Base-by-base conservation (phyloP, 2,329 filamentous ascomycete genomes). In the Leptographium radiaticola region DNA sequence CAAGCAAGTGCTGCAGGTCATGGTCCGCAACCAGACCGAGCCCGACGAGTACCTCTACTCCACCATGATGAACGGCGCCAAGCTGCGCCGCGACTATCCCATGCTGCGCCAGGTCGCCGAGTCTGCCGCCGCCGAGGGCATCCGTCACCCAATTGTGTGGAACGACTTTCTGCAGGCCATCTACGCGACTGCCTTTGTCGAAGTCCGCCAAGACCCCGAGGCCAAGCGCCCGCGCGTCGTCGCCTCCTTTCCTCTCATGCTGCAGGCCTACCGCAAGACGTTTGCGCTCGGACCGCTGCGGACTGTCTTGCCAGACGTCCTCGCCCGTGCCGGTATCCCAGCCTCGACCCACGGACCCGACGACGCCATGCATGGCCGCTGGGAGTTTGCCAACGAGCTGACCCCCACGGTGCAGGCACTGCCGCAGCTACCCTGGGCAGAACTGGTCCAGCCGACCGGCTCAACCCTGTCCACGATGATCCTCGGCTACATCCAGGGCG, bases 51-150 rank as follows among this genome's bases (percentile, higher is more conserved):
- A 80, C 58, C 84, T 87, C 0, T 87, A 83, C 63, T 74, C 81
- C 1, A 81, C 81, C 33, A 71, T 95, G 38, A 75, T 95, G 44
- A 78, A 83, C 55, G 84, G 84, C 36, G 84, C 86, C 51, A 87
- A 88, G 59, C 63, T 65, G 5, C 71, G 72, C 20, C 66, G 72
- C 30, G 75, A 87, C 56, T 70, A 74, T 6, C 65, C 71, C 4
- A 74, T 74, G 31, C 71, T 89, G 33, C 70, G 73, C 45, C 69
- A 71, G 36, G 73, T 85, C 46, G 71, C 84, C 51, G 65, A 74
- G 6, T 71, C 77, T 45, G 75, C 81, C 6, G 71, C 75, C 46
- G 58, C 68, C 36, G 67, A 71, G 6, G 65, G 72, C 12, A 67
- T 78, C 18, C 69, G 77, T 49, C 71, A 75, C 57, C 66, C 70